A percentile compares a stretch with the other conserved stretches of the same genome.
phyloP scores from a whole-genome alignment of 2,329 filamentous ascomycete genomes.

The Uncinocarpus reesii region DNA sequence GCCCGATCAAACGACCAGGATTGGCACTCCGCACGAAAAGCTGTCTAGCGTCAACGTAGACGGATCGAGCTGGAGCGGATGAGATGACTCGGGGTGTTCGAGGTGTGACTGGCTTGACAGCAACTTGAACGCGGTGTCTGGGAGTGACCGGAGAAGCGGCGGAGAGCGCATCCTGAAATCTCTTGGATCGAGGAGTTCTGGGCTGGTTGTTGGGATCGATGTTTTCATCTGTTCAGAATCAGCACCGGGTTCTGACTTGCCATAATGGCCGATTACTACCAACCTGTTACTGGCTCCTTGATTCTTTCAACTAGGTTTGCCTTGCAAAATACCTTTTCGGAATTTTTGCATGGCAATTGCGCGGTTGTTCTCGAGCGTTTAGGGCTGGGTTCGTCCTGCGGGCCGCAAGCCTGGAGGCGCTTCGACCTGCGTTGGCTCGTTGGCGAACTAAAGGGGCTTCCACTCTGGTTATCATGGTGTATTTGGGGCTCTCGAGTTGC shows the following conservation, averaged over 20 bases:
- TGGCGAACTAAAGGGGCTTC: constrained; percentile 20
- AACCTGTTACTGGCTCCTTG: constrained; percentile 33
- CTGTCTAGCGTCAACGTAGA: constrained; percentile 81
- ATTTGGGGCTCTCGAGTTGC: constrained; percentile 35
- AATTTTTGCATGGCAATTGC: constrained; percentile 41
- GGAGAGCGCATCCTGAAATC: constrained; percentile 60
- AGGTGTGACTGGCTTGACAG: constrained; percentile 64
- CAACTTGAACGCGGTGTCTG: constrained; percentile 69
- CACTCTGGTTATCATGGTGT: constrained; percentile 25
- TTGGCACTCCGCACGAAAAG: constrained; percentile 72
- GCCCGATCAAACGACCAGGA: constrained; percentile 64
- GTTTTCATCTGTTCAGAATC: constrained; percentile 35
- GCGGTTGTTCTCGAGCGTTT: constrained; percentile 26
- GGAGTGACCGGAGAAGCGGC: constrained; percentile 64
- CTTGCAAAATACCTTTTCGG: constrained; percentile 38
- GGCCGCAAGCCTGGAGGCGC: constrained; percentile 23
- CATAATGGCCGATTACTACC: constrained; percentile 4
- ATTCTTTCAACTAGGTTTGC: constrained; percentile 37
- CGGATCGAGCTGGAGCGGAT: constrained; percentile 59
- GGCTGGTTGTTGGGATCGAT: constrained; percentile 28
- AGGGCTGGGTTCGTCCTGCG: constrained; percentile 21
- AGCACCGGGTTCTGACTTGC: not conserved
- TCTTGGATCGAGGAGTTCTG: constrained; percentile 46
- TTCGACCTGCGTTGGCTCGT: constrained; percentile 29
- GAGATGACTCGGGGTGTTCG: constrained; percentile 65